Percentiles rank a stretch among this genome's conserved stretches.
phyloP scores from a whole-genome alignment of 345 rosid genomes.

The Linum trigynum region DNA sequence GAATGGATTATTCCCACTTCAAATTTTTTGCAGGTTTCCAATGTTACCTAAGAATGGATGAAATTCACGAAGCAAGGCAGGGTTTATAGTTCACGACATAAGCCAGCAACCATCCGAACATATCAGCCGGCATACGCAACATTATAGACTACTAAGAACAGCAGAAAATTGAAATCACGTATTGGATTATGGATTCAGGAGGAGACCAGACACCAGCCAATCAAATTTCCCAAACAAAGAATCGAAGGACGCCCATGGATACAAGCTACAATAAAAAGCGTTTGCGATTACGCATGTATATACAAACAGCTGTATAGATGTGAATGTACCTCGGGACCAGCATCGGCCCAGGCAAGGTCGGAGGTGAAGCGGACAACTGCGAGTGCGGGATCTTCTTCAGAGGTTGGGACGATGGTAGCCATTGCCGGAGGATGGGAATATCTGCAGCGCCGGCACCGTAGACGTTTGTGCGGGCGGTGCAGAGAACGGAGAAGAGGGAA shows the following conservation, averaged over 20 bases:
- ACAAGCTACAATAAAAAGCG: neutral
- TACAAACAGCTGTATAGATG: neutral
- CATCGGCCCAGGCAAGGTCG: constrained; percentile 93
- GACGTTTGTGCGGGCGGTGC: neutral
- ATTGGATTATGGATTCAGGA: too few relatives aligned
- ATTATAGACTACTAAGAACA: neutral
- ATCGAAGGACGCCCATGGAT: too few relatives aligned
- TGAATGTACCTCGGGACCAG: constrained; percentile 75
- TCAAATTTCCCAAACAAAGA: too few relatives aligned
- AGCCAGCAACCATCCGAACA: too few relatives aligned
- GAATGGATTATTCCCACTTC: too few relatives aligned
- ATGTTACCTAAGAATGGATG: too few relatives aligned
- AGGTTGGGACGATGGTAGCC: constrained; percentile 85
- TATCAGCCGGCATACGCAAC: too few relatives aligned
- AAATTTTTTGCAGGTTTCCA: too few relatives aligned
- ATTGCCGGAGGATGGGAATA: constrained; percentile 21
- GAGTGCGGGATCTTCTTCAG: constrained; percentile 90
- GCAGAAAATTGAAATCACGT: neutral
- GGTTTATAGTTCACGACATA: too few relatives aligned
- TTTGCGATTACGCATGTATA: neutral
- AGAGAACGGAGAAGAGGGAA: neutral
- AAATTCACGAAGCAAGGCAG: too few relatives aligned
- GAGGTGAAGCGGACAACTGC: constrained; percentile 87
- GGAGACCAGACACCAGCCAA: too few relatives aligned
- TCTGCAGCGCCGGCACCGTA: constrained; percentile 13